These are phyloP conservation scores for Botrytis fabae DNA, from an alignment of 2,329 filamentous ascomycete species.

Conservation along the genomic window DNA sequence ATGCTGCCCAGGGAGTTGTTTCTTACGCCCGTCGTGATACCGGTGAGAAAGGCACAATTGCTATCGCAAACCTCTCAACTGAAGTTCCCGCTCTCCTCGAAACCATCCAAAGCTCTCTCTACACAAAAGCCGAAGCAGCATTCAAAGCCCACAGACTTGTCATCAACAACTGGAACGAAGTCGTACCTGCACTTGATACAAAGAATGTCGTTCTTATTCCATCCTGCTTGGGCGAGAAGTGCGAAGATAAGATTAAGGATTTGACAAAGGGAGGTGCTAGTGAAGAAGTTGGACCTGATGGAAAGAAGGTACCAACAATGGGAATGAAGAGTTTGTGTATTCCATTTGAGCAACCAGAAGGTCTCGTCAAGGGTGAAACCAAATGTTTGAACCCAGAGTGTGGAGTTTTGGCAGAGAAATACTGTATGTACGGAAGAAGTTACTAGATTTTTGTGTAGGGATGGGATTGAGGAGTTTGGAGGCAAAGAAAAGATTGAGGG, in stretches of 20 bases:
- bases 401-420: slow-evolving; percentile 71
- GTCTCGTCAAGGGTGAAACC: slow-evolving; percentile 75
- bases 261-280: slow-evolving; percentile 76
- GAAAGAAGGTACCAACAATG: slow-evolving; percentile 66
- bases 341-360: slow-evolving; percentile 83
- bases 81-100: slow-evolving; percentile 81
- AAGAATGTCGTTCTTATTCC: slow-evolving; percentile 94
- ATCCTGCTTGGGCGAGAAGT: slow-evolving; percentile 77
- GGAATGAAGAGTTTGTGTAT: slow-evolving; percentile 76
- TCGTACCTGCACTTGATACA: slow-evolving; percentile 82
- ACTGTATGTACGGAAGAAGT: slow-evolving; percentile 87
- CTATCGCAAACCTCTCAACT: slow-evolving; percentile 70
- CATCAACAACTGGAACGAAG: slow-evolving; percentile 85
- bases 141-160: slow-evolving; percentile 80
- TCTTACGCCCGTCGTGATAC: slow-evolving; percentile 86
- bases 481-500: not conserved
- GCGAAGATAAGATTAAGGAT: slow-evolving; percentile 94
- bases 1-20: slow-evolving; percentile 81
- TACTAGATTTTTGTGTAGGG: slow-evolving; percentile 33
- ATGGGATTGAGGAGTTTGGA: slow-evolving; percentile 24
- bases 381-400: slow-evolving; percentile 93
- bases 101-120: slow-evolving; percentile 84
- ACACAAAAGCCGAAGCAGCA: slow-evolving; percentile 67
- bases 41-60: slow-evolving; percentile 77
- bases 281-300: slow-evolving; percentile 44